Percentiles rank a stretch among this genome's conserved stretches.
phyloP scores from a whole-genome alignment of 2,329 filamentous ascomycete genomes.

The Diaporthe destruens region DNA sequence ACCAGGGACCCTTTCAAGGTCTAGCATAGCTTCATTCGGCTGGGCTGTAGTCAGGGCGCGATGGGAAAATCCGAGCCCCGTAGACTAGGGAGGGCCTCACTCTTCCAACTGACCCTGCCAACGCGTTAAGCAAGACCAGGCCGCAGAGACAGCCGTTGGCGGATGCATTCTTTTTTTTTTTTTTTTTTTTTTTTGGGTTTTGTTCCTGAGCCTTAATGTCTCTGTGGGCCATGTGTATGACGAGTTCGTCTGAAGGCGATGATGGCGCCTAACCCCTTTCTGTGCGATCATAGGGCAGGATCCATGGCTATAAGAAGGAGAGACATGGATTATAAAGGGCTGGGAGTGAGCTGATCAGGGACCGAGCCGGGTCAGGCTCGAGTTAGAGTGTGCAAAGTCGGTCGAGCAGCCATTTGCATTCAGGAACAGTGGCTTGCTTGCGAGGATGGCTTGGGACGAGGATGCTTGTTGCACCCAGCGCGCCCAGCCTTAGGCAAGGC shows the following conservation, averaged over 20 bases:
- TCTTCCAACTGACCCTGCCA: constrained; percentile 8
- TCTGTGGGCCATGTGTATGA: constrained; percentile 11
- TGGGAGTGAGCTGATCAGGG: constrained; percentile 6
- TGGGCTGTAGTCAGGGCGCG: constrained; percentile 5
- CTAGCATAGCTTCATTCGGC: not conserved
- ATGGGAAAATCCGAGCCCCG: not conserved
- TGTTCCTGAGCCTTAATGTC: constrained; percentile 32
- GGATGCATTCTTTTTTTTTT: not conserved
- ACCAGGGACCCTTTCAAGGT: not conserved
- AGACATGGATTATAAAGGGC: constrained; percentile 15
- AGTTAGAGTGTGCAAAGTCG: not conserved
- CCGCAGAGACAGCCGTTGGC: not conserved
- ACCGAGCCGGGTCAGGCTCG: constrained; percentile 13
- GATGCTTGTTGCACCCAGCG: constrained; percentile 14
- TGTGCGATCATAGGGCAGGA: constrained; percentile 3
- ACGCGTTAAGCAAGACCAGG: not conserved
- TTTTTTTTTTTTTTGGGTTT: not conserved
- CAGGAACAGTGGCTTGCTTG: constrained; percentile 22
- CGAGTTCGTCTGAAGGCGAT: constrained; percentile 28
- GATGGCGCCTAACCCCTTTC: constrained; percentile 18
- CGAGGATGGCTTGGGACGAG: constrained; percentile 12
- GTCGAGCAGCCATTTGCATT: constrained; percentile 18
- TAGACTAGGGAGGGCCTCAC: constrained; percentile 1
- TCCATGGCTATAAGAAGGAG: constrained; percentile 18
- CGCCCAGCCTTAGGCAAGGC: not conserved